These are phyloP conservation scores for Blepharisma undulans DNA, from an alignment of 169 alveolate genomes.

Conservation along the genomic window DNA sequence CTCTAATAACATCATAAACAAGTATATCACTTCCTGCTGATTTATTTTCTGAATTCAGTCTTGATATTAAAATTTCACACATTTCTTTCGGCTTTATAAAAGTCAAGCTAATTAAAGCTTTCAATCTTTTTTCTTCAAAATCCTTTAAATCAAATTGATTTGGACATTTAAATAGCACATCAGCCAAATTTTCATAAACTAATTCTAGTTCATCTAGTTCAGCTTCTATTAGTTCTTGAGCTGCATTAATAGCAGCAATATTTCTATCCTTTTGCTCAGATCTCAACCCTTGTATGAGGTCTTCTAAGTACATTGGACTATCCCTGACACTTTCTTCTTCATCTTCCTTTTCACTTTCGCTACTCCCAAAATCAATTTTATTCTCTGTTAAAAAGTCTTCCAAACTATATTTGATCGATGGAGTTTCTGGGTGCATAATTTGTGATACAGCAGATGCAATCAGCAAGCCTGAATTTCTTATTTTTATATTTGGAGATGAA, in stretches of 20 bases:
- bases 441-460: conserved; percentile 7
- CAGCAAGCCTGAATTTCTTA: not conserved
- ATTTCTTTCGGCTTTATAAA: not conserved
- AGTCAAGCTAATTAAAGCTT: not conserved
- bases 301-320: not conserved
- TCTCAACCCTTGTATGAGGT: not conserved
- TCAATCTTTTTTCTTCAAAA: conserved; percentile 19
- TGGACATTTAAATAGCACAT: not conserved
- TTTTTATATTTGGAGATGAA: not conserved
- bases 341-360: not conserved
- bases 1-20: conserved; percentile 3
- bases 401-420: not conserved
- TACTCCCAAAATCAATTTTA: not conserved
- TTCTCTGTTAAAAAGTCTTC: not conserved
- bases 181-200: not conserved
- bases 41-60: not conserved
- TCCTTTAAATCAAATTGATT: not conserved
- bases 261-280: not conserved
- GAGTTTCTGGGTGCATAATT: not conserved
- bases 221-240: not conserved
- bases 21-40: not conserved
- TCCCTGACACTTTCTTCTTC: not conserved
- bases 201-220: conserved; percentile 12
- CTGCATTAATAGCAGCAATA: not conserved
- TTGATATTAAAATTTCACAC: not conserved